Percentiles rank a stretch among this genome's conserved stretches.
phyloP scores from a whole-genome alignment of 1,139 yeast species.

The Candida pseudocylindracea region DNA sequence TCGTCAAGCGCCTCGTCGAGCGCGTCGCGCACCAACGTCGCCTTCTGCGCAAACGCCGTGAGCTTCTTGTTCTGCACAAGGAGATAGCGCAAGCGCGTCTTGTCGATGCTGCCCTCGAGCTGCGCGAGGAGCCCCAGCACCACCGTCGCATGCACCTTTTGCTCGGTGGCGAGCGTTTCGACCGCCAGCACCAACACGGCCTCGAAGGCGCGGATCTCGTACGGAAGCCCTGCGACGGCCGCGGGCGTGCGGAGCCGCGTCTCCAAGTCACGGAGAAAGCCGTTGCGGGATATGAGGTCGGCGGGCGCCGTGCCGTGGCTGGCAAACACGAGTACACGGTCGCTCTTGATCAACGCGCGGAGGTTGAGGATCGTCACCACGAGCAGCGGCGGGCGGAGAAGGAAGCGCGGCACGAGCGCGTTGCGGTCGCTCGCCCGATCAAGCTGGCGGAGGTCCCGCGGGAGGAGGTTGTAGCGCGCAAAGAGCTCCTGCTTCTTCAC shows the following conservation, averaged over 20 bases:
- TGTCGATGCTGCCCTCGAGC: constrained; percentile 17
- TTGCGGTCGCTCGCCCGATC: constrained; percentile 8
- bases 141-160: constrained; percentile 20
- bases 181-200: constrained; percentile 17
- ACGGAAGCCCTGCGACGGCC: constrained; percentile 12
- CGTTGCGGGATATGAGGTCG: constrained; percentile 15
- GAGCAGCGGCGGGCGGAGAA: constrained; percentile 15
- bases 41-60: constrained; percentile 21
- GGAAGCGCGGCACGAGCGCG: constrained; percentile 21
- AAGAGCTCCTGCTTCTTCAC: constrained; percentile 14
- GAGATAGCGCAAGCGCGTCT: constrained; percentile 15
- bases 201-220: constrained; percentile 22
- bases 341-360: constrained; percentile 17
- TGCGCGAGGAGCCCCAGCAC: constrained; percentile 14
- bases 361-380: constrained; percentile 17
- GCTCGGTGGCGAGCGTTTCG: constrained; percentile 16
- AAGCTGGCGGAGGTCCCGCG: constrained; percentile 20
- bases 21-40: constrained; percentile 15
- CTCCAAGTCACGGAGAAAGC: constrained; percentile 13
- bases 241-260: constrained; percentile 7
- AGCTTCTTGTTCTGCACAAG: constrained; percentile 21
- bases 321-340: constrained; percentile 14
- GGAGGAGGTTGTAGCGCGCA: constrained; percentile 13
- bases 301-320: constrained; percentile 9
- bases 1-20: constrained; percentile 16